phyloP scores from a whole-genome alignment of 176 grass and related monocot species.

The Coix lacrymajobi region DNA sequence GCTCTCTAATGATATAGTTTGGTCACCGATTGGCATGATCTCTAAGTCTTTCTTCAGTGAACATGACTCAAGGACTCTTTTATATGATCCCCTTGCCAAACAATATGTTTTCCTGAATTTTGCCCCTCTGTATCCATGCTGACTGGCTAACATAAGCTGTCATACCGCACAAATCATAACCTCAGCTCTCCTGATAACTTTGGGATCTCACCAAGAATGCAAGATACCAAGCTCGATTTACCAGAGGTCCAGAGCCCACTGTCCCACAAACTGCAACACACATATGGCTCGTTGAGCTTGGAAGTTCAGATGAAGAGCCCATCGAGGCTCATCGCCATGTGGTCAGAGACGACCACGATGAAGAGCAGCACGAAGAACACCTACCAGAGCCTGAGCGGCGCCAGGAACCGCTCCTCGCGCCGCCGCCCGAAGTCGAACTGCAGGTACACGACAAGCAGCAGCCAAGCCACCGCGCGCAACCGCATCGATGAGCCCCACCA shows the following conservation, averaged over 20 bases:
- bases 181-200: not conserved
- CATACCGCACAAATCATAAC: not conserved
- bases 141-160: not conserved
- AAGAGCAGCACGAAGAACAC: too few relatives aligned
- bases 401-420: too few relatives aligned
- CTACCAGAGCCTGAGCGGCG: too few relatives aligned
- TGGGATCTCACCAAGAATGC: not conserved
- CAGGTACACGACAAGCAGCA: too few relatives aligned
- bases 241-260: slow-evolving; percentile 2
- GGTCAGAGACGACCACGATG: too few relatives aligned
- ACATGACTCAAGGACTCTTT: not conserved
- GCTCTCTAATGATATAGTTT: not conserved
- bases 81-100: not conserved
- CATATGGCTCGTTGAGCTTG: too few relatives aligned
- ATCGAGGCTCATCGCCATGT: too few relatives aligned
- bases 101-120: not conserved
- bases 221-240: not conserved
- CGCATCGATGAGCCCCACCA: too few relatives aligned
- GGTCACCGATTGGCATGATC: not conserved
- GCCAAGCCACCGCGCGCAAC: too few relatives aligned
- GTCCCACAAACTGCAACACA: not conserved
- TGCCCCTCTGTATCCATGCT: not conserved
- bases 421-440: too few relatives aligned
- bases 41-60: not conserved
- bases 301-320: too few relatives aligned